Evolutionary conservation across 73 alveolate genomes (phyloP).

Genomic region (Paramecium octaurelia): DNA sequence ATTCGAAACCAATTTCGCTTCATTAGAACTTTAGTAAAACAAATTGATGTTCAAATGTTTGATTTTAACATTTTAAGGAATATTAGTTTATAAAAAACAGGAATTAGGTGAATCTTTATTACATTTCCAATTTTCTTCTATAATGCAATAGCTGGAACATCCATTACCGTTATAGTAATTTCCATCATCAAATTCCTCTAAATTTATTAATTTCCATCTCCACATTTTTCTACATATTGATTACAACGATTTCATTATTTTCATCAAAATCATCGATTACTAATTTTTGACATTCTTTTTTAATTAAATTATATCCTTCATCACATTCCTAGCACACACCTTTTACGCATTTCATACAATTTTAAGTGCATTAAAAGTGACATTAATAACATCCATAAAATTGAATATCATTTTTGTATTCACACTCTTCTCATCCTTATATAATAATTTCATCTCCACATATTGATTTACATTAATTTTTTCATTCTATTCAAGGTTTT

Average conservation of each 20-base stretch:
- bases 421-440: not conserved
- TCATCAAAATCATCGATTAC: not conserved
- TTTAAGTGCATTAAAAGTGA: not conserved
- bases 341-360: not conserved
- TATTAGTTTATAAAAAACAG: not conserved
- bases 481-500: not conserved
- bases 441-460: not conserved
- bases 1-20: not conserved
- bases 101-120: not conserved
- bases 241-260: not conserved
- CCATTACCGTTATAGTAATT: not conserved
- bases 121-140: not conserved
- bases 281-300: not conserved
- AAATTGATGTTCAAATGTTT: not conserved
- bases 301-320: not conserved
- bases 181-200: not conserved
- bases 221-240: not conserved
- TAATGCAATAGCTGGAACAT: not conserved
- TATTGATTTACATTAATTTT: not conserved
- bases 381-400: not conserved
- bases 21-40: not conserved
- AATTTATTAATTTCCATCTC: not conserved
- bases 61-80: not conserved
- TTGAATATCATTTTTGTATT: not conserved
- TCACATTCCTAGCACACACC: not conserved